A percentile compares a stretch with the other conserved stretches of the same genome.
Conservation (phyloP, 1,284 basidiomycete species). For the Tilletia indica region DNA sequence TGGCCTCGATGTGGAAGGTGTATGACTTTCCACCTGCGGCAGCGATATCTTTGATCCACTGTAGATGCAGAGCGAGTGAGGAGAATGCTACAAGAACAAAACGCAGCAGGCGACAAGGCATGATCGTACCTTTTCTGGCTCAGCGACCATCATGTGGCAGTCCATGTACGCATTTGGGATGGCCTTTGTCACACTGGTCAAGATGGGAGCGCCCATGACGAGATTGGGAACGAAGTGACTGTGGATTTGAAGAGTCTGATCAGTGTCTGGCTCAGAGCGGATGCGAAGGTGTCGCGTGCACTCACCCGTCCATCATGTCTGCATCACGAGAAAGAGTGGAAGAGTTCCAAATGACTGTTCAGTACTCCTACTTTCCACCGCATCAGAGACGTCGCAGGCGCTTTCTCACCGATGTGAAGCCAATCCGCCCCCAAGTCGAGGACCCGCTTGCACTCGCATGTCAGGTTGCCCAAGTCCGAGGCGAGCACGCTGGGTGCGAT, state of each 20-base stretch:
- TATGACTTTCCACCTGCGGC: conserved; percentile 91
- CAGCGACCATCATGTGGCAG: conserved; percentile 99
- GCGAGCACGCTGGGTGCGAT: conserved; percentile 54
- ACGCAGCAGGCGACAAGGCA: not conserved
- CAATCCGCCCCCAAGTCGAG: conserved; percentile 54
- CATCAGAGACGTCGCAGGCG: conserved; percentile 73
- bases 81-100: not conserved
- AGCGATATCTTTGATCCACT: conserved; percentile 97
- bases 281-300: not conserved
- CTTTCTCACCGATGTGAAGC: conserved; percentile 57
- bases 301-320: conserved; percentile 32
- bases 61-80: conserved; percentile 17
- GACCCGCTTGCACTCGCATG: conserved; percentile 52
- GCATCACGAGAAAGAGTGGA: not conserved
- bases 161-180: conserved; percentile 98
- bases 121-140: conserved; percentile 77
- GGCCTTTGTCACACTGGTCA: conserved; percentile 81
- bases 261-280: not conserved
- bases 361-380: conserved; percentile 97
- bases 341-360: conserved; percentile 56
- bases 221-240: conserved; percentile 94
- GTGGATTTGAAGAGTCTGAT: conserved; percentile 25
- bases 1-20: conserved; percentile 94
- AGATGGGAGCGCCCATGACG: conserved; percentile 76
- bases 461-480: conserved; percentile 54